Conservation (phyloP, 108 stramenopile genomes). For the Pseudonitzschia multiseries region DNA sequence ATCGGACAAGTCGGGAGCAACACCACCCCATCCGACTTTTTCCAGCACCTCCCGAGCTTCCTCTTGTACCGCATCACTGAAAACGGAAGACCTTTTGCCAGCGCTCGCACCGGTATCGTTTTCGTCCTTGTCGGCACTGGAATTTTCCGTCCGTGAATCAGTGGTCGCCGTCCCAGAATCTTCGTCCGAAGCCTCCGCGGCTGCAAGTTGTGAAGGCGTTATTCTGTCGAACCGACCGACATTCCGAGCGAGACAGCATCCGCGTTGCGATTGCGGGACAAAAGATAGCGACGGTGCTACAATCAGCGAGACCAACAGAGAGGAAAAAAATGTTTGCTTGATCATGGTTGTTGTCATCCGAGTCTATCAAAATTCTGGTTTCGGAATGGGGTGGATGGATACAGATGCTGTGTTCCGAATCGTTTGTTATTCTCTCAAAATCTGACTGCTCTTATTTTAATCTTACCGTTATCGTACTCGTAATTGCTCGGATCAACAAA, state of each 20-base stretch:
- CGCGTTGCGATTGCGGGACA: conserved; percentile 13
- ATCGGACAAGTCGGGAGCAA: conserved; percentile 29
- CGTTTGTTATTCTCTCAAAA: no score
- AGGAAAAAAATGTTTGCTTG: conserved; percentile 1
- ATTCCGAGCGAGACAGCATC: background rate
- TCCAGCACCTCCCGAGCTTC: conserved; percentile 71
- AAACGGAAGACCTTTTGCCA: conserved; percentile 8
- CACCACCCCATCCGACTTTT: conserved; percentile 68
- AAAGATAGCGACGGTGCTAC: background rate
- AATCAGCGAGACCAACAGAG: background rate
- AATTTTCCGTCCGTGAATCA: background rate
- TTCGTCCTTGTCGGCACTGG: background rate
- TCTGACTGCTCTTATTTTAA: no score
- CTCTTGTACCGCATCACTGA: conserved; percentile 40
- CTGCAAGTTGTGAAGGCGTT: background rate
- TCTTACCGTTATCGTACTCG: no score
- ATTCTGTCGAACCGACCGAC: background rate
- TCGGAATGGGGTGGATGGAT: no score
- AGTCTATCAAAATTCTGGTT: no score
- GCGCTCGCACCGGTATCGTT: background rate
- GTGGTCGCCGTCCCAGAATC: background rate
- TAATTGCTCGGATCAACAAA: background rate
- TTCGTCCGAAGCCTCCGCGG: background rate
- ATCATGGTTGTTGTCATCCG: conserved; percentile 6
- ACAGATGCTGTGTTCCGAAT: no score